Evolutionary conservation across 1,284 basidiomycete genomes (phyloP), one percentile per base, ranked within the genome.

Genomic region (Entoloma clypeatum): DNA sequence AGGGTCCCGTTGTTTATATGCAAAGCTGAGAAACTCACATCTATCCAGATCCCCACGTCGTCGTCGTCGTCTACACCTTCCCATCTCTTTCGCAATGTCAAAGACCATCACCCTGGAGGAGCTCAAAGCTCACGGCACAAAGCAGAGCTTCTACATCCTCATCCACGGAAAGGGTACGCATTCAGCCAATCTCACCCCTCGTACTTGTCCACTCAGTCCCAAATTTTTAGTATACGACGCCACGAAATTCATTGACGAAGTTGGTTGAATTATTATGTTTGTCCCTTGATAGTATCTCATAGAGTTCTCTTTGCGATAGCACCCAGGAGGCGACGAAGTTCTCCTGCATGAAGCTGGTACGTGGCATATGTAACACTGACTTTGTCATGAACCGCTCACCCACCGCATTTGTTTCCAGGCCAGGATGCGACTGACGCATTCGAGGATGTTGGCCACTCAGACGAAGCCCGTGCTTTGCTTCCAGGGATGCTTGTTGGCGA

Each of bases 371-470:
- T 21, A 41, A 26, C 33, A 32, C 26, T 44, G 36, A 39, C 43
- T 34, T n/a, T 38, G 38, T 28, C 41, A 23, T 41, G 16, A 22
- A 38, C 35, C 21, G 16, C 21, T 41, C 7, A 47, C 28, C 14
- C 39, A 30, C 29, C 36, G 43, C 32, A 32, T 33, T 31, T 52
- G 42, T 46, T 22, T 50, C 14, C 57, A 89, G 87, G 86, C 56
- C 84, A 86, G 61, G 94, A 99, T 64, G 93, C 92, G 19, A 96
- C 95, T 30, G 96, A 99, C 63, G 92, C 95, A 8, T 99, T 99
- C 59, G 96, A 99, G 71, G 96, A 99, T 64, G 94, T 99, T 35
- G 95, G 96, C 31, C 95, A 99, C 77, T 98, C 94, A 11, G 96
- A 99, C 59, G 96, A 99, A 67, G 96, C 95, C 11, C 84, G 95